These are phyloP conservation scores for Candida peoriensis DNA, from an alignment of 805 yeast genomes.

Conservation along the genomic window DNA sequence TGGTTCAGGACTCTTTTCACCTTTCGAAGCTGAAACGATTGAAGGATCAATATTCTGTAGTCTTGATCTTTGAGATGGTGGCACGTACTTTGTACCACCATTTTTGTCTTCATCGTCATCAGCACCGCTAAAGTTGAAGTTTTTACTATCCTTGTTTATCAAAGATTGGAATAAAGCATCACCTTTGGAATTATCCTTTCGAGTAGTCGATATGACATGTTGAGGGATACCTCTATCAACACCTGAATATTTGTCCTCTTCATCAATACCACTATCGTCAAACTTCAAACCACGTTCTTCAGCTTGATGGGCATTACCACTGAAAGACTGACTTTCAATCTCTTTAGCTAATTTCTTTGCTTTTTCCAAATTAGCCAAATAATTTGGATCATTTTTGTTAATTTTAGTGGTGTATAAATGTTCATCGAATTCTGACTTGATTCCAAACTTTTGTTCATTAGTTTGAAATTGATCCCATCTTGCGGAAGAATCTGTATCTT, in stretches of 20 bases:
- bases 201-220: constrained; percentile 2
- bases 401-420: constrained; percentile 78
- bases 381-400: constrained; percentile 70
- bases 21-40: constrained; percentile 45
- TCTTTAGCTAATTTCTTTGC: constrained; percentile 83
- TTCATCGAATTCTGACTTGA: constrained; percentile 78
- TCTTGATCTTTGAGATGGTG: constrained; percentile 52
- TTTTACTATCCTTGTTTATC: constrained; percentile 30
- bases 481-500: constrained; percentile 28
- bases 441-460: constrained; percentile 86
- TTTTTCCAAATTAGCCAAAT: constrained; percentile 50
- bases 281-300: constrained; percentile 82
- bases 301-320: constrained; percentile 75
- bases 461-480: constrained; percentile 93
- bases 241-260: constrained; percentile 94
- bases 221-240: constrained; percentile 35
- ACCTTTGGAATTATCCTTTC: constrained; percentile 11
- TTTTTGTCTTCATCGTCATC: constrained; percentile 19
- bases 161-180: constrained; percentile 25
- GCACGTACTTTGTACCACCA: constrained; percentile 42
- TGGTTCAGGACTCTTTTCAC: neutral
- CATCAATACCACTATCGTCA: constrained; percentile 87
- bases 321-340: constrained; percentile 60
- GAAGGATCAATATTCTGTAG: constrained; percentile 55
- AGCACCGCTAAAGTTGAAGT: constrained; percentile 43